Percentiles rank a stretch among this genome's conserved stretches.
phyloP scores from a whole-genome alignment of 2,329 filamentous ascomycete species.

The Berkeleyomyces rouxiae region DNA sequence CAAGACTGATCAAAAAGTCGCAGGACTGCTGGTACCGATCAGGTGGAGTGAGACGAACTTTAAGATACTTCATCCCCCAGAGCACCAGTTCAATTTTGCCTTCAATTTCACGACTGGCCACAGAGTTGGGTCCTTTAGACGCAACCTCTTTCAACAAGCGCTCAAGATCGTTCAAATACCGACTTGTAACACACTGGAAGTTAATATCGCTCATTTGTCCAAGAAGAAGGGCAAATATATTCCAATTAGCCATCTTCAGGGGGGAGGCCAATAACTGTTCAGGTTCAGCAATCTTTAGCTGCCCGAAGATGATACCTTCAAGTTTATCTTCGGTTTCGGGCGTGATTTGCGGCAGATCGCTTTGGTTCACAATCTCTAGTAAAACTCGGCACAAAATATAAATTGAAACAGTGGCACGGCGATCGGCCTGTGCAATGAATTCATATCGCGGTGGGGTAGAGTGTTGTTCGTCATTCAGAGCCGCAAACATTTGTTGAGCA shows the following conservation, averaged over 20 bases:
- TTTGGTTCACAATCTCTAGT: constrained; percentile 86
- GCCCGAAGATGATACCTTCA: constrained; percentile 91
- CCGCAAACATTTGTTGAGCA: constrained; percentile 20
- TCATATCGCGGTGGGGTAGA: constrained; percentile 24
- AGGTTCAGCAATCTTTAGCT: constrained; percentile 74
- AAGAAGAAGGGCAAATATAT: constrained; percentile 77
- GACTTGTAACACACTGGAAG: constrained; percentile 65
- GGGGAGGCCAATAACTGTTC: constrained; percentile 64
- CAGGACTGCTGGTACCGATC: constrained; percentile 74
- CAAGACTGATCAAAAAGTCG: constrained; percentile 70
- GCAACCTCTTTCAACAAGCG: constrained; percentile 58
- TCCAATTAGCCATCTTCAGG: constrained; percentile 86
- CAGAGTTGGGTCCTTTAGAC: constrained; percentile 44
- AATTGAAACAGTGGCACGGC: constrained; percentile 83
- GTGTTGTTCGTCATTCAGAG: constrained; percentile 32
- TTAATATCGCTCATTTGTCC: constrained; percentile 94
- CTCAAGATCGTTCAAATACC: constrained; percentile 70
- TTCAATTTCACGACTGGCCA: constrained; percentile 50
- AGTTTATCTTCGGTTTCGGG: constrained; percentile 86
- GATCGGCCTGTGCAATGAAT: constrained; percentile 63
- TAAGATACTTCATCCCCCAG: constrained; percentile 79
- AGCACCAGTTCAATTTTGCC: constrained; percentile 74
- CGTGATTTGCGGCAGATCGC: constrained; percentile 64
- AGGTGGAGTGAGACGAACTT: constrained; percentile 55
- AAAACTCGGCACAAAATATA: constrained; percentile 89